Conservation (phyloP, 2,329 filamentous ascomycete species). For the Leptographium flavum region DNA sequence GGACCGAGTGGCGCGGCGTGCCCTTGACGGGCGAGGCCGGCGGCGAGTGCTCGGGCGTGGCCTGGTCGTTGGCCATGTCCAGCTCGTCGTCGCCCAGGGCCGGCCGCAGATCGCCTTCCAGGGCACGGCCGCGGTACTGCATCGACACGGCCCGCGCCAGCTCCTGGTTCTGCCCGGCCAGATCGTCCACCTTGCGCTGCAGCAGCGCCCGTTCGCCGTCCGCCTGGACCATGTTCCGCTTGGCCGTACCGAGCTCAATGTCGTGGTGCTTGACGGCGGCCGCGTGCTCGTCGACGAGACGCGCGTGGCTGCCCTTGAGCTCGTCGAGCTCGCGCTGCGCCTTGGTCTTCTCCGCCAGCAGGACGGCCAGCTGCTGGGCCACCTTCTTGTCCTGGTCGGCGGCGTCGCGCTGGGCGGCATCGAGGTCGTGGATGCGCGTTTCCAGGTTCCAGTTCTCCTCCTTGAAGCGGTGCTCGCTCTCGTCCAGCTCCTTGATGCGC, state of each 20-base stretch:
- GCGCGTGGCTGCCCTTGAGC: conserved; percentile 64
- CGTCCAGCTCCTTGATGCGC: conserved; percentile 68
- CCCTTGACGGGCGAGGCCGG: conserved; percentile 82
- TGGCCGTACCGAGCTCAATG: conserved; percentile 71
- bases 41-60: conserved; percentile 79
- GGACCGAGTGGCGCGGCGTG: conserved; percentile 75
- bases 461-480: conserved; percentile 91
- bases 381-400: conserved; percentile 74
- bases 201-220: conserved; percentile 68
- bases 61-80: conserved; percentile 50
- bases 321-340: conserved; percentile 85
- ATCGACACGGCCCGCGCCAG: conserved; percentile 66
- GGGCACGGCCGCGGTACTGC: conserved; percentile 50
- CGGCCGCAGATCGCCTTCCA: conserved; percentile 48
- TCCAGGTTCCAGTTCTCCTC: conserved; percentile 98
- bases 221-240: conserved; percentile 62
- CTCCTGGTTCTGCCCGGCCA: conserved; percentile 81
- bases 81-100: conserved; percentile 48
- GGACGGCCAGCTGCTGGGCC: conserved; percentile 52
- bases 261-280: conserved; percentile 71
- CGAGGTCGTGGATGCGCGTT: conserved; percentile 75
- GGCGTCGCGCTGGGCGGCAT: conserved; percentile 58
- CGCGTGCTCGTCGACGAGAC: conserved; percentile 67
- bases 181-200: conserved; percentile 75
- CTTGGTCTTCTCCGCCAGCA: conserved; percentile 60